Conservation (phyloP, 140 eudicot genomes). For the Oenanthe javanica region DNA sequence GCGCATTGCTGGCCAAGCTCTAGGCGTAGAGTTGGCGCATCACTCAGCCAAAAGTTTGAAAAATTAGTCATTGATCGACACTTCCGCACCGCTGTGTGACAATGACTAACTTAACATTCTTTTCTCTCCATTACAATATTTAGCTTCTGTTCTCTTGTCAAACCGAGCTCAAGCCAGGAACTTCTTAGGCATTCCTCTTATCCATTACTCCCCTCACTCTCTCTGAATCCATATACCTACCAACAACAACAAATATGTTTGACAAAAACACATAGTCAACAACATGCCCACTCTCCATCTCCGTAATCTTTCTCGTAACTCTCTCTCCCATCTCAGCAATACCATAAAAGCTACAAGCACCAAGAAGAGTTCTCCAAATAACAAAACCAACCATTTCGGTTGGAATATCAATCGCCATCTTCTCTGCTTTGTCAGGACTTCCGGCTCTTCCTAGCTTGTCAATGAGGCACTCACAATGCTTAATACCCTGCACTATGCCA, state of each 20-base stretch:
- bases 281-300: constrained; percentile 48
- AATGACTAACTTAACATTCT: background rate
- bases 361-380: constrained; percentile 71
- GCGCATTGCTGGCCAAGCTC: too few relatives aligned
- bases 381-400: constrained; percentile 35
- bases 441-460: constrained; percentile 53
- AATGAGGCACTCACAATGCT: constrained; percentile 34
- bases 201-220: constrained; percentile 49
- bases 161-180: constrained; percentile 37
- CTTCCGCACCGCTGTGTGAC: too few relatives aligned
- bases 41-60: too few relatives aligned
- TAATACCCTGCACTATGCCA: constrained; percentile 24
- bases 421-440: constrained; percentile 37
- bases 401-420: constrained; percentile 50
- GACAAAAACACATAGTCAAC: constrained; percentile 80
- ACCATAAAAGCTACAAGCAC: constrained; percentile 67
- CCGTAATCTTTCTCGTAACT: constrained; percentile 46
- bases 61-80: too few relatives aligned
- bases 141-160: constrained; percentile 5
- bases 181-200: constrained; percentile 33
- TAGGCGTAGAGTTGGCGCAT: too few relatives aligned
- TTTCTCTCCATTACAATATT: background rate
- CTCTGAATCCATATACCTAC: constrained; percentile 54
- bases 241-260: constrained; percentile 45
- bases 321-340: constrained; percentile 55